Conservation (phyloP, 2,329 filamentous ascomycete genomes). For the Trichophaea hybrida region DNA sequence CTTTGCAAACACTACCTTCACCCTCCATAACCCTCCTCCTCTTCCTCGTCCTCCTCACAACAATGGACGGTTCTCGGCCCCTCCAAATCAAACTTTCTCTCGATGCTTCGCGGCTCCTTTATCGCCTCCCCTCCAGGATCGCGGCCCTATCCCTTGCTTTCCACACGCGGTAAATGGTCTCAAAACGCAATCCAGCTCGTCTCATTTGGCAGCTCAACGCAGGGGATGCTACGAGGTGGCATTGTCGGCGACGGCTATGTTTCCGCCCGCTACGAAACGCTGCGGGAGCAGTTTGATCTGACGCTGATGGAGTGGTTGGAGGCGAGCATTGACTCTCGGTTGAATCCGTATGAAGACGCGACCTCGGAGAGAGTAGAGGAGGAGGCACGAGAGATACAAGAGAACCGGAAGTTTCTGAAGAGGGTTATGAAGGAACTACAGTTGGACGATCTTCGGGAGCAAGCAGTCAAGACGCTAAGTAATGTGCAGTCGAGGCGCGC, state of each 20-base stretch:
- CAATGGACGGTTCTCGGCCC: constrained; percentile 79
- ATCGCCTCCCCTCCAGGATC: constrained; percentile 61
- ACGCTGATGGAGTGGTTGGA: constrained; percentile 65
- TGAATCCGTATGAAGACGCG: constrained; percentile 41
- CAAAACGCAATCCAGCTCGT: constrained; percentile 62
- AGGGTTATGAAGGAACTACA: constrained; percentile 56
- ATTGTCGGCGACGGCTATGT: constrained; percentile 53
- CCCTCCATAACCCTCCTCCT: constrained; percentile 43
- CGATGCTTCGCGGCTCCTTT: constrained; percentile 61
- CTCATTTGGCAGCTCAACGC: constrained; percentile 57
- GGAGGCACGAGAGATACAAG: constrained; percentile 27
- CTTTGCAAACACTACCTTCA: constrained; percentile 57
- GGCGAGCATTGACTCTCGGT: constrained; percentile 72
- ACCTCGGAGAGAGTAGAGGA: constrained; percentile 29
- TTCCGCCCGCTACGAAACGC: constrained; percentile 78
- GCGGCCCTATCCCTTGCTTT: constrained; percentile 64
- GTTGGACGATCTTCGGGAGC: constrained; percentile 52
- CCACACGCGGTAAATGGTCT: constrained; percentile 41
- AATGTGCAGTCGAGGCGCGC: constrained; percentile 84
- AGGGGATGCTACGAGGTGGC: constrained; percentile 31
- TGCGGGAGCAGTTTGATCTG: constrained; percentile 76
- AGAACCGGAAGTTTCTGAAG: constrained; percentile 41
- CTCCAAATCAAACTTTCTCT: constrained; percentile 69
- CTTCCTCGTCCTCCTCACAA: constrained; percentile 34
- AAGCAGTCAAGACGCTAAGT: constrained; percentile 79